These are phyloP conservation scores for Rhinocladiella similis DNA, from an alignment of 2,329 filamentous ascomycete species.

Conservation along the genomic window DNA sequence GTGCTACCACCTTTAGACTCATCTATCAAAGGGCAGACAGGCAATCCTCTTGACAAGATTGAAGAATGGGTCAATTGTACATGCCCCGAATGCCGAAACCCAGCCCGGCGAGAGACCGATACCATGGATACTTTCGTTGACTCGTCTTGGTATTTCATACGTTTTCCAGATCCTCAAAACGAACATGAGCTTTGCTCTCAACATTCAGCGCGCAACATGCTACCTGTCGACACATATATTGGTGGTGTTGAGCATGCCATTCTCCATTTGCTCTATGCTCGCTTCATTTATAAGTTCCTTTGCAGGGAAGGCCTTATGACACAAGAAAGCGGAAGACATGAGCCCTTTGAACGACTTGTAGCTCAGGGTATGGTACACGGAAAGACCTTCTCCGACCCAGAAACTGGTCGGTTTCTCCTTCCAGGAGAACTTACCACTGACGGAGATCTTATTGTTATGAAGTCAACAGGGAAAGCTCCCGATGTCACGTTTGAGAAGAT, in stretches of 20 bases:
- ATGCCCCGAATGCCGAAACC: conserved; percentile 69
- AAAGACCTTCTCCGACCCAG: conserved; percentile 74
- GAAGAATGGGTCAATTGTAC: conserved; percentile 71
- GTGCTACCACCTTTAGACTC: conserved; percentile 67
- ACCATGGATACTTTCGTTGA: conserved; percentile 98
- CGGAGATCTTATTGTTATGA: conserved; percentile 60
- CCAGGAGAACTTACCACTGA: conserved; percentile 67
- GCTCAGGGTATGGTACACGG: conserved; percentile 94
- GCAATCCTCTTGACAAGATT: conserved; percentile 74
- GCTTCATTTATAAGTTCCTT: conserved; percentile 88
- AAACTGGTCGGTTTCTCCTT: conserved; percentile 72
- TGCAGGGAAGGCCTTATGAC: conserved; percentile 49
- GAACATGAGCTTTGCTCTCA: conserved; percentile 60
- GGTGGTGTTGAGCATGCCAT: conserved; percentile 91
- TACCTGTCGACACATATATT: conserved; percentile 85
- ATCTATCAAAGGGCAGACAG: conserved; percentile 65
- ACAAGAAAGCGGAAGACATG: conserved; percentile 48
- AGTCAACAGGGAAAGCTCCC: conserved; percentile 58
- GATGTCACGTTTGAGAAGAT: conserved; percentile 80
- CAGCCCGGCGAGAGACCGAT: conserved; percentile 80
- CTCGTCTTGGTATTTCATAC: conserved; percentile 90
- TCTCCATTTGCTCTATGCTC: conserved; percentile 81
- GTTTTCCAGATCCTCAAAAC: conserved; percentile 74
- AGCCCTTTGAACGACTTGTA: conserved; percentile 80
- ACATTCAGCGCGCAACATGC: conserved; percentile 53